These are phyloP conservation scores for Arthrinium phaeospermum DNA, from an alignment of 2,329 filamentous ascomycete genomes.

Conservation along the genomic window DNA sequence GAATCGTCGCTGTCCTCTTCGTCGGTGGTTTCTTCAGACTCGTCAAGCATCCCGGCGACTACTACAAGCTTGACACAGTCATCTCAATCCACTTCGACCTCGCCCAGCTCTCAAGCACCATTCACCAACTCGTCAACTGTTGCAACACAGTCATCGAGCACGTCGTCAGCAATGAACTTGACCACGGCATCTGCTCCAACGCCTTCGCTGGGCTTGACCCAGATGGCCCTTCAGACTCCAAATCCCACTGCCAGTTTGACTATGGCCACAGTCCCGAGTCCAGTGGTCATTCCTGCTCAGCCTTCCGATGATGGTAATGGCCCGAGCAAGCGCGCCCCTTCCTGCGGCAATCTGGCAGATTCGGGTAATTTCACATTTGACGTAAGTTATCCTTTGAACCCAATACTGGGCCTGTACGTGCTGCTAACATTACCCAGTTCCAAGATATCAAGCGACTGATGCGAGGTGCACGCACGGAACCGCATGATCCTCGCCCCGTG, in stretches of 20 bases:
- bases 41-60: neutral
- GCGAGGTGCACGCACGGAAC: neutral
- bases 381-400: constrained; percentile 30
- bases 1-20: neutral
- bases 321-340: constrained; percentile 1
- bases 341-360: constrained; percentile 33
- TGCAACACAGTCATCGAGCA: neutral
- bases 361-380: constrained; percentile 36
- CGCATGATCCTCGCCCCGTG: constrained; percentile 28
- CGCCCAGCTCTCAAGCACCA: neutral
- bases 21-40: neutral
- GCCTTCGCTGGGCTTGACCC: neutral
- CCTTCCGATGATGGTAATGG: neutral
- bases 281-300: constrained; percentile 10
- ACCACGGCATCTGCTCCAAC: neutral
- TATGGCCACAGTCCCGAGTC: neutral
- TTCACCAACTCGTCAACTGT: neutral
- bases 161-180: neutral
- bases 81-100: neutral
- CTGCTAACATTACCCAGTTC: neutral
- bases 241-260: neutral
- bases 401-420: neutral
- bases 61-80: neutral
- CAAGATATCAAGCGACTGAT: neutral
- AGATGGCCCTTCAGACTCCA: neutral